Conservation (phyloP, 805 yeast genomes). For the Metschnikowia arizonensis region DNA sequence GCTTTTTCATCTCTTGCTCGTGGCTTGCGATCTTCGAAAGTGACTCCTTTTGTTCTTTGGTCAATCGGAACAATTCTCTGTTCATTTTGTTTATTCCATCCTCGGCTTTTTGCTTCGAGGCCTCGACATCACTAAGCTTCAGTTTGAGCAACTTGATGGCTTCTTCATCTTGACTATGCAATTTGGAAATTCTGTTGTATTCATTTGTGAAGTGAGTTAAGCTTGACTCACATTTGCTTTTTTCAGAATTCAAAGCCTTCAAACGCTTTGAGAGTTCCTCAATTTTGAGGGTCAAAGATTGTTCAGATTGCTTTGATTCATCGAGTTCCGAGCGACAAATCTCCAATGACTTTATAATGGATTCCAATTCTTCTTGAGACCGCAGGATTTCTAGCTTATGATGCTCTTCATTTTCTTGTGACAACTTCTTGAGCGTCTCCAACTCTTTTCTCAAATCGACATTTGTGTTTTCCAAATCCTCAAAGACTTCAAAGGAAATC, state of each 20-base stretch:
- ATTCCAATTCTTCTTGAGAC: constrained; percentile 16
- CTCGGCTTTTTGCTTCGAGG: constrained; percentile 63
- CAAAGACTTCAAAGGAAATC: constrained; percentile 59
- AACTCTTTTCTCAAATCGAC: constrained; percentile 24
- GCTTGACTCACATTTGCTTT: constrained; percentile 27
- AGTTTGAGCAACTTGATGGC: constrained; percentile 25
- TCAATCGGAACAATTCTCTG: constrained; percentile 67
- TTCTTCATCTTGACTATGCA: constrained; percentile 23
- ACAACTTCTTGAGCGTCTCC: constrained; percentile 19
- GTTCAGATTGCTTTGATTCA: constrained; percentile 21
- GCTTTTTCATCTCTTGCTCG: constrained; percentile 38
- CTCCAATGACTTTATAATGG: constrained; percentile 20
- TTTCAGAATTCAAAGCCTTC: constrained; percentile 26
- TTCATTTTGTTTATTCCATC: constrained; percentile 89
- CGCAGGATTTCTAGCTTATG: constrained; percentile 19
- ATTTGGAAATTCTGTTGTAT: constrained; percentile 29
- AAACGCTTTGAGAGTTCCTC: constrained; percentile 21
- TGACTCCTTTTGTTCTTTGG: constrained; percentile 52
- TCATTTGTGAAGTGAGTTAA: constrained; percentile 30
- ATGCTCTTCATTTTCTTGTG: constrained; percentile 17
- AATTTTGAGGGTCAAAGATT: constrained; percentile 19
- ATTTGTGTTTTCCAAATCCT: constrained; percentile 39
- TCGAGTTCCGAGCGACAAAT: constrained; percentile 17
- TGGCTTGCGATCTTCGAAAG: constrained; percentile 40
- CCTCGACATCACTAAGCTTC: constrained; percentile 31